These are phyloP conservation scores for Diplodia seriata DNA, from an alignment of 2,329 filamentous ascomycete genomes.

Conservation along the genomic window DNA sequence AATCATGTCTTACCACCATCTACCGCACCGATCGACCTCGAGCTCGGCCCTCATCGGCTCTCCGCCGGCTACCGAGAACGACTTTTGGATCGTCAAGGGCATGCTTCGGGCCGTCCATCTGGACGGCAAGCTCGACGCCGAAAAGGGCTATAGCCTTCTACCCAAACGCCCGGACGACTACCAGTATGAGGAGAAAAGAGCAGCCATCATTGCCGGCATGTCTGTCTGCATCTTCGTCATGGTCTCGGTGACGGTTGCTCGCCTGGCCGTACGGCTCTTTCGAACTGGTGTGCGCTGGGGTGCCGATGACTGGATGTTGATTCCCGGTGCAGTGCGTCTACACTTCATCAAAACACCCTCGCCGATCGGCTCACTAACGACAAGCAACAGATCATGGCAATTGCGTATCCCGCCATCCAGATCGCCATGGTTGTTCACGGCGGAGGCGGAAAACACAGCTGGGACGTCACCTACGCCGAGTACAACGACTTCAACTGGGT, in stretches of 20 bases:
- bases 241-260: constrained; percentile 39
- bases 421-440: constrained; percentile 40
- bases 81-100: constrained; percentile 43
- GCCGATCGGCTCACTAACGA: not conserved
- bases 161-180: constrained; percentile 34
- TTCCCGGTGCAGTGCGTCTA: constrained; percentile 43
- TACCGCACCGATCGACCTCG: not conserved
- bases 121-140: constrained; percentile 35
- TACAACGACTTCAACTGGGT: constrained; percentile 39
- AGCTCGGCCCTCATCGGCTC: constrained; percentile 35
- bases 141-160: constrained; percentile 32
- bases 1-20: constrained; percentile 1
- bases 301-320: constrained; percentile 45
- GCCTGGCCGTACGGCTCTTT: constrained; percentile 41
- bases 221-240: constrained; percentile 42
- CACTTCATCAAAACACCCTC: not conserved
- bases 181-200: constrained; percentile 39
- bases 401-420: constrained; percentile 42
- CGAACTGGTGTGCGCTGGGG: constrained; percentile 42
- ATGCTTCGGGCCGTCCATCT: constrained; percentile 37
- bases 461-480: constrained; percentile 47
- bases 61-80: constrained; percentile 40
- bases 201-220: constrained; percentile 41
- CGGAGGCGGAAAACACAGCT: constrained; percentile 41
- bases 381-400: constrained; percentile 35